Evolutionary conservation across 306 rosid genomes (phyloP).

Genomic region (Sphenostylis stenocarpa): DNA sequence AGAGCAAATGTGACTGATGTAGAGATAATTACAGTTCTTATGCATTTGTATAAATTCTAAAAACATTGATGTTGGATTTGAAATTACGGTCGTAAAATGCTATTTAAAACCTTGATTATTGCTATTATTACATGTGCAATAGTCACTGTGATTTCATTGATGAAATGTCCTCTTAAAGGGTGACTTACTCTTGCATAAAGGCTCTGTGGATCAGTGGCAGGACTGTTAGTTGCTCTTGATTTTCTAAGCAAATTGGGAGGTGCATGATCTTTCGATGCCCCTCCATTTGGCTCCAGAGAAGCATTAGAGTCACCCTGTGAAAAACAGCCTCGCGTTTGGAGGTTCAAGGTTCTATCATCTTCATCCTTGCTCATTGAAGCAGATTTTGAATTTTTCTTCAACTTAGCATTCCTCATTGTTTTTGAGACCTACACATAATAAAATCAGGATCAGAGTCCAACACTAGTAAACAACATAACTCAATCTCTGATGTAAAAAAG

Average conservation of each 20-base stretch:
- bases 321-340: slow-evolving; percentile 42
- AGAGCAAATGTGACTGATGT: too few species aligned
- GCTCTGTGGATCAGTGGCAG: slow-evolving; percentile 82
- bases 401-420: slow-evolving; percentile 36
- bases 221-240: slow-evolving; percentile 49
- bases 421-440: slow-evolving; percentile 39
- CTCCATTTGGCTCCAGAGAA: slow-evolving; percentile 47
- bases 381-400: slow-evolving; percentile 43
- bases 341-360: slow-evolving; percentile 38
- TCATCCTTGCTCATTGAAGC: slow-evolving; percentile 35
- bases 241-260: slow-evolving; percentile 38
- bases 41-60: background rate
- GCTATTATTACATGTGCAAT: background rate
- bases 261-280: slow-evolving; percentile 31
- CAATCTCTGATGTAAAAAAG: background rate
- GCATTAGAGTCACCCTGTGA: slow-evolving; percentile 53
- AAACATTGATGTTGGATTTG: too few species aligned
- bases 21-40: too few species aligned
- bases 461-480: background rate
- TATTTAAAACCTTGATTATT: background rate
- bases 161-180: background rate
- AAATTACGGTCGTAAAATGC: too few species aligned
- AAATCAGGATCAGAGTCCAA: slow-evolving; percentile 12
- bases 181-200: slow-evolving; percentile 80
- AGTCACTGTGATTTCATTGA: background rate